Evolutionary conservation across 495 filamentous ascomycete genomes (phyloP), one percentile per base, ranked within the genome.

Genomic region (Cudoniella acicularis): DNA sequence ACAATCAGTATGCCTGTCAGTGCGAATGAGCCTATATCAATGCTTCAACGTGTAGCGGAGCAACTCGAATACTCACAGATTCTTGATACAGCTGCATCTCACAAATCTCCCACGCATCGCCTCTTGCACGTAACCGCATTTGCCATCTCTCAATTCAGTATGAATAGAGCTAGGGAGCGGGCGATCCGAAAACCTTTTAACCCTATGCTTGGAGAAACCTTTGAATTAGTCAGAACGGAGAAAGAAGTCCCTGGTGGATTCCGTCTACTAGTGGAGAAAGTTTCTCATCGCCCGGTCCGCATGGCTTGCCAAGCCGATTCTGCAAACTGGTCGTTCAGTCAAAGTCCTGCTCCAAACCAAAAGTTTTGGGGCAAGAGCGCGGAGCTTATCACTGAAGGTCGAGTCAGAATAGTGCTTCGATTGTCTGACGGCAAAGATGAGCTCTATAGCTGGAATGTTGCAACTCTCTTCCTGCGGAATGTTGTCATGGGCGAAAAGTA

Each of bases 281-380:
- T 98, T 49, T 87, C 81, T 2, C 94, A 98, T 69, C 87, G 92
- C 0, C 94, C 94, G 1, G 90, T 98, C 10, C 84, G 91, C 48
- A 83, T 97, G 60, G 95, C 94, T 24, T 92, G 90, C 74, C 94
- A 98, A 68, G 94, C 92, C 46, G 95, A 98, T 66, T 80, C 85
- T 62, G 78, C 83, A 21, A 74, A 78, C 42, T 98, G 94, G 94
- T 89, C 86, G 9, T 84, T 96, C 56, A 77, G 88, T 3, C 94
- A 98, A 69, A 87, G 87, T 6, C 91, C 94, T 0, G 84, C 87
- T 65, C 94, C 94, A 2, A 86, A 85, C 9, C 94, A 98, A 68
- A 97, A 98, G 63, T 98, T 98, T 77, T 98, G 94, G 94, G 94
- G 94, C 47, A 98, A 98, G 73, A 91, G 86, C 54, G 89, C 89